Conservation (phyloP, 805 yeast species). For the Lachancea dasiensis region DNA sequence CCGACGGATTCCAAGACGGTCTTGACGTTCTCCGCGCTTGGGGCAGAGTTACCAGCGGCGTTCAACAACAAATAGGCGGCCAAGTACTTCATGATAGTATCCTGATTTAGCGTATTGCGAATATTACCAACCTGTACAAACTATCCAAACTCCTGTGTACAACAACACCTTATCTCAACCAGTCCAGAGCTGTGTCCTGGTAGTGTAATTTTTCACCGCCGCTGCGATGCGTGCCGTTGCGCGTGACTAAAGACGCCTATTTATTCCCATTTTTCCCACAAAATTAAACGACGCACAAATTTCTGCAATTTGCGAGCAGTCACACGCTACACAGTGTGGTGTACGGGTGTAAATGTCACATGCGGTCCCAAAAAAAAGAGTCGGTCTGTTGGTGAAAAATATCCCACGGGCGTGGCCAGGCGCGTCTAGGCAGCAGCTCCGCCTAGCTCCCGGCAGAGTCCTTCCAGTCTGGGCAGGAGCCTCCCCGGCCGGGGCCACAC, state of each 20-base stretch:
- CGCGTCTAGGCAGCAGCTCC: background rate
- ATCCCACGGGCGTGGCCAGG: background rate
- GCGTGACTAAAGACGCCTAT: too few species aligned
- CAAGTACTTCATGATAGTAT: slow-evolving; percentile 77
- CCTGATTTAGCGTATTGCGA: slow-evolving; percentile 1
- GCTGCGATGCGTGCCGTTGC: too few species aligned
- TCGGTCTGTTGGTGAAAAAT: background rate
- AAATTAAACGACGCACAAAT: too few species aligned
- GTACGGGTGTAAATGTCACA: slow-evolving; percentile 5
- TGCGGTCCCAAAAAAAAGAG: background rate
- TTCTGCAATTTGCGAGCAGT: background rate
- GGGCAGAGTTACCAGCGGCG: slow-evolving; percentile 94
- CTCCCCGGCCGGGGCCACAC: too few species aligned
- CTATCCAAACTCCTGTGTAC: background rate
- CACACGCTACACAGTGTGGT: slow-evolving; percentile 1
- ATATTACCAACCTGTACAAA: background rate
- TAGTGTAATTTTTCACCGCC: too few species aligned
- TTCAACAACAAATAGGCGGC: slow-evolving; percentile 98
- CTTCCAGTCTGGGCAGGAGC: too few species aligned
- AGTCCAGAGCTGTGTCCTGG: too few species aligned
- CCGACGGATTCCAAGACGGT: slow-evolving; percentile 90
- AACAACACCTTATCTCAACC: too few species aligned
- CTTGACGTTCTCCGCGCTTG: slow-evolving; percentile 89
- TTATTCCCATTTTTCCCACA: too few species aligned
- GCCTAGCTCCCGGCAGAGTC: slow-evolving; percentile 1